Evolutionary conservation across 2,329 filamentous ascomycete species (phyloP).

Genomic region (Hymenoscyphus occultus): DNA sequence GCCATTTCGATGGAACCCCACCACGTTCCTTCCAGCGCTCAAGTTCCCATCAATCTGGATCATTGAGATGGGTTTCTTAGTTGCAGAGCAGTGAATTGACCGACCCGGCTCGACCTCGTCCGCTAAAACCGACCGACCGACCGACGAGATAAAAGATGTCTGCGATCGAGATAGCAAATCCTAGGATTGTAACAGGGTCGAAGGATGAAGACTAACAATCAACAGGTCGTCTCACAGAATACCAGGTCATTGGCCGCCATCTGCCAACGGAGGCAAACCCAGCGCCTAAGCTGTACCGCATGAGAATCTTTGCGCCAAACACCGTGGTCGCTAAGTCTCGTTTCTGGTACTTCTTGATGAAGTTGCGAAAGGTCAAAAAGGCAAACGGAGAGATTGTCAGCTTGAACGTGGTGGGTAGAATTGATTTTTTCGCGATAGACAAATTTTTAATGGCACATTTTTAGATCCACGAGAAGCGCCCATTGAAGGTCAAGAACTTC

Average conservation of each 20-base stretch:
- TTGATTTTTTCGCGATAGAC: conserved; percentile 8
- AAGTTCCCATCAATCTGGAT: background rate
- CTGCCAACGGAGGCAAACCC: conserved; percentile 97
- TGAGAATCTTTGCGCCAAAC: conserved; percentile 99
- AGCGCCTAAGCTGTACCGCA: conserved; percentile 98
- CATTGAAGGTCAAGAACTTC: conserved; percentile 99
- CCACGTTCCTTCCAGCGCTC: background rate
- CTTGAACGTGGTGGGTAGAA: conserved; percentile 80
- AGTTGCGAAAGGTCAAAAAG: conserved; percentile 99
- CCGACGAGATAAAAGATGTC: background rate
- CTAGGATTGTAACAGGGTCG: background rate
- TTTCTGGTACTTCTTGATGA: conserved; percentile 99
- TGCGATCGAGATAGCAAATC: background rate
- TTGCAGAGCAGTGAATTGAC: background rate
- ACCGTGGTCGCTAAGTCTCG: conserved; percentile 98
- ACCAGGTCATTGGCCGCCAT: conserved; percentile 99
- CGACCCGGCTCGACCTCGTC: background rate
- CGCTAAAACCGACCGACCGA: background rate
- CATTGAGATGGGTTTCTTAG: background rate
- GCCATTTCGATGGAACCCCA: background rate
- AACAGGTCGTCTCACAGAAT: conserved; percentile 98
- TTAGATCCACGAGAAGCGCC: conserved; percentile 97
- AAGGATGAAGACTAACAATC: conserved; percentile 29
- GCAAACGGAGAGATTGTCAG: conserved; percentile 98
- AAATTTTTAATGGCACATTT: conserved; percentile 19